Conservation (phyloP, 2,329 filamentous ascomycete species). For the Colletotrichum sp. region DNA sequence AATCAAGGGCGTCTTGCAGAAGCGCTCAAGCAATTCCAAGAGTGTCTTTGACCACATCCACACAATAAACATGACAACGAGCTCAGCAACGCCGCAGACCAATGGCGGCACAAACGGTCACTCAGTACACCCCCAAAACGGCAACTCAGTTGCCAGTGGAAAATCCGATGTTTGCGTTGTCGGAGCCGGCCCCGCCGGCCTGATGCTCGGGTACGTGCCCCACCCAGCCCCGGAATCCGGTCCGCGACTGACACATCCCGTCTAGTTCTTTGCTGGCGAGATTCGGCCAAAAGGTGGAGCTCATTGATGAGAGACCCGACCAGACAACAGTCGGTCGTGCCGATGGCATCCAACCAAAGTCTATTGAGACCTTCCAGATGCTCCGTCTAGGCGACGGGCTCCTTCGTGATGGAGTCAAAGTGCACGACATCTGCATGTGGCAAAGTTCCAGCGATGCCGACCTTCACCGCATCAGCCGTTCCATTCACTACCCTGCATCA, state of each 20-base stretch:
- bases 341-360: slow-evolving; percentile 7
- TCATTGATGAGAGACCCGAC: neutral
- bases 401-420: slow-evolving; percentile 29
- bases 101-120: neutral
- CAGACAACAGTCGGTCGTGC: slow-evolving; percentile 1
- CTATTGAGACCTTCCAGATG: slow-evolving; percentile 13
- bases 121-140: neutral
- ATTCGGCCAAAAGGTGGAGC: slow-evolving; percentile 3
- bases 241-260: neutral
- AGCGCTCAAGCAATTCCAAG: neutral
- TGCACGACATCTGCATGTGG: slow-evolving; percentile 25
- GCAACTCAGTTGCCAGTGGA: neutral
- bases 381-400: neutral
- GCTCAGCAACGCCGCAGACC: neutral
- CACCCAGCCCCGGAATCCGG: neutral
- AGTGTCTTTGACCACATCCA: neutral
- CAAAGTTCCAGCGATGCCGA: neutral
- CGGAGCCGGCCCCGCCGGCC: slow-evolving; percentile 9
- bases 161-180: slow-evolving; percentile 10
- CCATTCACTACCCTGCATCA: neutral
- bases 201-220: slow-evolving; percentile 11
- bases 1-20: neutral
- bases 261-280: slow-evolving; percentile 1
- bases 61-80: neutral
- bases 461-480: slow-evolving; percentile 31